Evolutionary conservation across 2,329 filamentous ascomycete genomes (phyloP).

Genomic region (Penicillium sp.): DNA sequence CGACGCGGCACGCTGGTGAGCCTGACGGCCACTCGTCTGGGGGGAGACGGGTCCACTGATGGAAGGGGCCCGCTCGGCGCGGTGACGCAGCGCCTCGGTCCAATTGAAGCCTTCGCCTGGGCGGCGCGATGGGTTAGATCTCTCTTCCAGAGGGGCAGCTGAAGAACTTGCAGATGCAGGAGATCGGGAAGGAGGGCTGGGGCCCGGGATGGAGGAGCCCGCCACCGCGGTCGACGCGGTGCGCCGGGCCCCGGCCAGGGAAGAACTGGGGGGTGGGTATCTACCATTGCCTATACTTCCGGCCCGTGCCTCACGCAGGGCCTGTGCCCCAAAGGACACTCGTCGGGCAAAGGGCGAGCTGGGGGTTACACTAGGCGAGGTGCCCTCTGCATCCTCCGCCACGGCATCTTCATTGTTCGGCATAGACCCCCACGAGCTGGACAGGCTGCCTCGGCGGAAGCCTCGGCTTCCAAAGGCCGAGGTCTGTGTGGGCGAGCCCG

Average conservation of each 20-base stretch:
- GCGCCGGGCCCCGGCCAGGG: conserved; percentile 29
- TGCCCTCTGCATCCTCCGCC: conserved; percentile 70
- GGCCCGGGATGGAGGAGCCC: background rate
- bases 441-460: conserved; percentile 67
- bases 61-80: conserved; percentile 75
- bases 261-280: conserved; percentile 52
- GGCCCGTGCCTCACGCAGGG: conserved; percentile 68
- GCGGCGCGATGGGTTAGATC: conserved; percentile 48
- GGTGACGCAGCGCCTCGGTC: conserved; percentile 90
- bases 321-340: conserved; percentile 86
- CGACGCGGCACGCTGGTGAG: conserved; percentile 47
- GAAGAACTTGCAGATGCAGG: conserved; percentile 40
- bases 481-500: conserved; percentile 66
- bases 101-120: conserved; percentile 95
- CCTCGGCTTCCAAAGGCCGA: conserved; percentile 54
- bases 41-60: conserved; percentile 37
- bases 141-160: conserved; percentile 39
- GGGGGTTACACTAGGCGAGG: conserved; percentile 60
- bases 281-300: conserved; percentile 66
- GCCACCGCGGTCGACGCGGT: conserved; percentile 24
- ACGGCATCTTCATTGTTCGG: conserved; percentile 47
- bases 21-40: conserved; percentile 47
- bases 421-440: conserved; percentile 57
- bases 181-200: conserved; percentile 21
- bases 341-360: conserved; percentile 72